These are phyloP conservation scores for Scedosporium dehoogii DNA, from an alignment of 2,329 filamentous ascomycete genomes.

Conservation along the genomic window DNA sequence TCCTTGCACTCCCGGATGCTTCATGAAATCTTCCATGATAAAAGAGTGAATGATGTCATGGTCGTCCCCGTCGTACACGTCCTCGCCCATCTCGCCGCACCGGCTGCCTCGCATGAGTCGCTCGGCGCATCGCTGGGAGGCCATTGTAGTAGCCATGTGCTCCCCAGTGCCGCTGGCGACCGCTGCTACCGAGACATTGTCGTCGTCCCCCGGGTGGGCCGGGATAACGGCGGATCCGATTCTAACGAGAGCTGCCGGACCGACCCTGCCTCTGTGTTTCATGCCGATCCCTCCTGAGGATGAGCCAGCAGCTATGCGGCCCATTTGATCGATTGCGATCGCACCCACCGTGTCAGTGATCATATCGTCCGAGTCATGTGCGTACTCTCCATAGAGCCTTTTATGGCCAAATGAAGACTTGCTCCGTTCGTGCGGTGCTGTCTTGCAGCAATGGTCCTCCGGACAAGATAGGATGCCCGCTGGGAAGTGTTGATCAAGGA, in stretches of 20 bases:
- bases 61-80: slow-evolving; percentile 64
- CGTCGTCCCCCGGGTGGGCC: slow-evolving; percentile 56
- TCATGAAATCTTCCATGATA: slow-evolving; percentile 84
- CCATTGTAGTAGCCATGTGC: slow-evolving; percentile 94
- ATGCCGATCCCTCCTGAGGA: slow-evolving; percentile 97
- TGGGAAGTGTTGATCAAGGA: neutral
- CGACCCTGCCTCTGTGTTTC: slow-evolving; percentile 88
- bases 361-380: slow-evolving; percentile 28
- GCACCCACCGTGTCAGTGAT: slow-evolving; percentile 93
- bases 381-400: neutral
- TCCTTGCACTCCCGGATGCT: slow-evolving; percentile 72
- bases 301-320: slow-evolving; percentile 85
- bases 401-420: neutral
- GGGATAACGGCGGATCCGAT: slow-evolving; percentile 88
- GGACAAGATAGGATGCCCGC: neutral
- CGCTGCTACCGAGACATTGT: slow-evolving; percentile 62
- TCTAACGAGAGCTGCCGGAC: slow-evolving; percentile 85
- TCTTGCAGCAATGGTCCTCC: neutral
- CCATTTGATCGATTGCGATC: slow-evolving; percentile 78
- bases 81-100: slow-evolving; percentile 48
- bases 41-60: slow-evolving; percentile 64
- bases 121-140: slow-evolving; percentile 76
- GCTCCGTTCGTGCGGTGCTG: neutral
- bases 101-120: slow-evolving; percentile 65
- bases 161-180: slow-evolving; percentile 94